These are phyloP conservation scores for Aegilops bicornis DNA, from an alignment of 176 grass and related monocot genomes.

Conservation along the genomic window DNA sequence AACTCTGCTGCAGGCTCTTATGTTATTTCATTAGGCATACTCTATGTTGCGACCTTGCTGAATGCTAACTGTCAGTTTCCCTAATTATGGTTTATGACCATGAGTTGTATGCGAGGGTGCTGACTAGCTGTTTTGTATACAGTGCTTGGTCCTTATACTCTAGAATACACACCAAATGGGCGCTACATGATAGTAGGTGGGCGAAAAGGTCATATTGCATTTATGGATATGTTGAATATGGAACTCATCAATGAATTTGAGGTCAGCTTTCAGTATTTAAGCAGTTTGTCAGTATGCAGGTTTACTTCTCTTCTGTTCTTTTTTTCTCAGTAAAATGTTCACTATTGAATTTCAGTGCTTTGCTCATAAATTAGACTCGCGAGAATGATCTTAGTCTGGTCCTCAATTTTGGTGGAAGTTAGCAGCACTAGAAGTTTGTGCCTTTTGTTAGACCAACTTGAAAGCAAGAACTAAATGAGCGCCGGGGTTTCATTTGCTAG, in stretches of 20 bases:
- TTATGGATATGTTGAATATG: conserved; percentile 87
- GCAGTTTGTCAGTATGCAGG: not conserved
- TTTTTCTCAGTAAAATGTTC: too few relatives aligned
- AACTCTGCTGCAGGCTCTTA: not conserved
- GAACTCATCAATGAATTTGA: conserved; percentile 88
- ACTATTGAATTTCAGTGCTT: not conserved
- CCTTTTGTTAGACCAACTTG: not conserved
- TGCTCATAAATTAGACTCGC: not conserved
- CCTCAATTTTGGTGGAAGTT: not conserved
- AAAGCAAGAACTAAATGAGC: not conserved
- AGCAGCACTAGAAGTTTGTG: not conserved
- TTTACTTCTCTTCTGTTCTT: too few relatives aligned
- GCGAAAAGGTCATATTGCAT: conserved; percentile 88
- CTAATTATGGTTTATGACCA: not conserved
- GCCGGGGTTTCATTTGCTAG: not conserved
- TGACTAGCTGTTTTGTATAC: conserved; percentile 29
- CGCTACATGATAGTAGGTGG: conserved; percentile 87
- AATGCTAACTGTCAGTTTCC: not conserved
- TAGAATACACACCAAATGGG: conserved; percentile 74
- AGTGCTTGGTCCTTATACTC: conserved; percentile 84
- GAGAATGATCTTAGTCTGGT: not conserved
- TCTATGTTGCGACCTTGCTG: not conserved
- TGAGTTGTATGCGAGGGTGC: not conserved
- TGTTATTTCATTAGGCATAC: not conserved
- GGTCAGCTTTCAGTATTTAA: conserved; percentile 42